Conservation (phyloP, 768 basidiomycete genomes). For the Cystobasidium onofrii region DNA sequence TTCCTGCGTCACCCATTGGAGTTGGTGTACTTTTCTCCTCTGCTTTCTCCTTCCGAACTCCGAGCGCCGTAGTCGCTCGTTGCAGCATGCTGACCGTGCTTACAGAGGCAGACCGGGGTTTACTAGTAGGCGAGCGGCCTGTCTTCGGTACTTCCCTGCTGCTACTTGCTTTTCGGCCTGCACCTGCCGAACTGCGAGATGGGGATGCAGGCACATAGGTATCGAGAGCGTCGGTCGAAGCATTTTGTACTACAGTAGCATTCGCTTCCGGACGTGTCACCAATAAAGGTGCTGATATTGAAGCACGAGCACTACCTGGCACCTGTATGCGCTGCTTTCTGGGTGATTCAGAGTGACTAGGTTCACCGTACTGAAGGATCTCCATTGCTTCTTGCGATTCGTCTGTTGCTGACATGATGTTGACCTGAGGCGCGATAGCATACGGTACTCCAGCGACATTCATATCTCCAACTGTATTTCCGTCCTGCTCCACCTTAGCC, state of each 20-base stretch:
- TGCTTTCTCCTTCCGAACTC: slow-evolving; percentile 56
- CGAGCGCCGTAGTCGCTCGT: slow-evolving; percentile 79
- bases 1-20: slow-evolving; percentile 52
- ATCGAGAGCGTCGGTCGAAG: not conserved
- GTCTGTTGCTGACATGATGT: not conserved
- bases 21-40: slow-evolving; percentile 71
- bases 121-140: slow-evolving; percentile 50
- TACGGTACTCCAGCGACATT: not conserved
- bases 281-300: slow-evolving; percentile 15
- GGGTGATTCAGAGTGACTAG: slow-evolving; percentile 7
- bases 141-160: not conserved
- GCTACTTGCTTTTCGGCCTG: not conserved
- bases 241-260: not conserved
- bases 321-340: slow-evolving; percentile 5
- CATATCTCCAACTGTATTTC: not conserved
- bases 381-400: not conserved
- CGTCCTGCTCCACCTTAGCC: not conserved
- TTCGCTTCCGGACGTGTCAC: not conserved
- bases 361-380: slow-evolving; percentile 10
- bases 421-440: not conserved
- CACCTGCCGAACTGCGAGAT: not conserved
- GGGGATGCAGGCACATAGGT: not conserved
- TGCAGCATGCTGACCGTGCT: slow-evolving; percentile 96
- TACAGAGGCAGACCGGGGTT: slow-evolving; percentile 75
- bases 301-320: not conserved